phyloP scores from a whole-genome alignment of 2,329 filamentous ascomycete genomes.

The Ophiocordyceps australis region DNA sequence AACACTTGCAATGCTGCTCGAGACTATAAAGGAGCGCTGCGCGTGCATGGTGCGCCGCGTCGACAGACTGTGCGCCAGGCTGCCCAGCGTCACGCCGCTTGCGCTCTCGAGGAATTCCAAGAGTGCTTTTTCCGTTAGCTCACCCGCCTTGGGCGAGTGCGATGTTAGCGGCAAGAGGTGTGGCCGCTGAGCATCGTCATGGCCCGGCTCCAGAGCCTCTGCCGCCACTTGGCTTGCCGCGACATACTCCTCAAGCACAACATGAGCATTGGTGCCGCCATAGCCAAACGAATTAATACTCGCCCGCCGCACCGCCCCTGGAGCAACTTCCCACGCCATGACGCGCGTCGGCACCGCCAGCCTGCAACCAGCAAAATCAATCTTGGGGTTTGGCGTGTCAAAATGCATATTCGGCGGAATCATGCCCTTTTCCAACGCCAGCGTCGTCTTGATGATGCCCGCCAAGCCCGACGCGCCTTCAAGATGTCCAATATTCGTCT shows the following conservation, averaged over 20 bases:
- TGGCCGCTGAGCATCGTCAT: conserved; percentile 5
- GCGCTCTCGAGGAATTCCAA: conserved; percentile 4
- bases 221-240: neutral
- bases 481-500: conserved; percentile 11
- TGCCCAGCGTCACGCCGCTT: conserved; percentile 4
- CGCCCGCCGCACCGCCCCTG: conserved; percentile 4
- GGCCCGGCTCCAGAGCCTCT: conserved; percentile 3
- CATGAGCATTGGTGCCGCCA: conserved; percentile 17
- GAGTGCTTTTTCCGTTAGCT: conserved; percentile 6
- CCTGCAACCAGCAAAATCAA: conserved; percentile 6
- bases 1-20: conserved; percentile 3
- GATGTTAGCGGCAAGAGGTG: conserved; percentile 7
- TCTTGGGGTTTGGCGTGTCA: conserved; percentile 6
- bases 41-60: conserved; percentile 6
- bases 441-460: conserved; percentile 8
- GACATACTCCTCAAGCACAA: conserved; percentile 7
- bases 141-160: conserved; percentile 6
- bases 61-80: conserved; percentile 7
- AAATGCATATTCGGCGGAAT: conserved; percentile 9
- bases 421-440: conserved; percentile 7
- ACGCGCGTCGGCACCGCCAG: conserved; percentile 2
- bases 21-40: conserved; percentile 8
- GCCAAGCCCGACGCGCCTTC: conserved; percentile 9
- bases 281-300: conserved; percentile 18
- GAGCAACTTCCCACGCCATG: conserved; percentile 1